Base-by-base conservation (phyloP, 495 filamentous ascomycete genomes). In the Penicillium atrosanguineum region DNA sequence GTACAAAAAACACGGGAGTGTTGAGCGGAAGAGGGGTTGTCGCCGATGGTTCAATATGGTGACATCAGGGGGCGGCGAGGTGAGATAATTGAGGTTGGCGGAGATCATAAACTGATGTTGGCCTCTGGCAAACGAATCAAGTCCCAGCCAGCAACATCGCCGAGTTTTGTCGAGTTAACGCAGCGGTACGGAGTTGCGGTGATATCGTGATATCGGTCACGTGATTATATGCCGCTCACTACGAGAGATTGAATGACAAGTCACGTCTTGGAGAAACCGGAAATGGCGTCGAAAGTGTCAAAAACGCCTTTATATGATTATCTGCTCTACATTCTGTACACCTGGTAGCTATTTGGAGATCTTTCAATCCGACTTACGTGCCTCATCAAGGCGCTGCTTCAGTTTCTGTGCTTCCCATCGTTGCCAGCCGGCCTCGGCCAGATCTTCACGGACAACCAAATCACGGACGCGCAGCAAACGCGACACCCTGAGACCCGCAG, bases 391-490 rank as follows among this genome's bases (percentile, higher is more conserved):
- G 19, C 59, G 68, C 50, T 61, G 64, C 51, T 65, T 74, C 56
- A 65, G 67, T 47, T 62, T 63, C 53, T 64, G 76, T 41, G 73
- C 74, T 72, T 91, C 85, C 92, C 91, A 97, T 66, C 87, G 85
- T 70, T 88, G 89, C 94, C 94, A 97, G 21, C 94, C 94, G 40
- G 91, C 85, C 71, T 96, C 90, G 18, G 85, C 86, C 58, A 96
- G 67, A 70, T 97, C 95, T 71, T 97, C 92, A 74, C 87, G 85
- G 20, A 96, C 80, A 25, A 96, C 84, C 56, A 97, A 71, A 73
- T 98, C 94, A 48, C 94, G 76, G 21, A 94, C 63, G 53, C 92
- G 72, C 26, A 89, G 69, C 62, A 85, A 75, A 61, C 81, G 75
- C 4, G 83, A 80, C n/a, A 85, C 54, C n/a, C 80, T 78, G 31